A percentile compares a stretch with the other conserved stretches of the same genome.
phyloP scores from a whole-genome alignment of 2,329 filamentous ascomycete genomes.

The Tolypocladium capitatum region DNA sequence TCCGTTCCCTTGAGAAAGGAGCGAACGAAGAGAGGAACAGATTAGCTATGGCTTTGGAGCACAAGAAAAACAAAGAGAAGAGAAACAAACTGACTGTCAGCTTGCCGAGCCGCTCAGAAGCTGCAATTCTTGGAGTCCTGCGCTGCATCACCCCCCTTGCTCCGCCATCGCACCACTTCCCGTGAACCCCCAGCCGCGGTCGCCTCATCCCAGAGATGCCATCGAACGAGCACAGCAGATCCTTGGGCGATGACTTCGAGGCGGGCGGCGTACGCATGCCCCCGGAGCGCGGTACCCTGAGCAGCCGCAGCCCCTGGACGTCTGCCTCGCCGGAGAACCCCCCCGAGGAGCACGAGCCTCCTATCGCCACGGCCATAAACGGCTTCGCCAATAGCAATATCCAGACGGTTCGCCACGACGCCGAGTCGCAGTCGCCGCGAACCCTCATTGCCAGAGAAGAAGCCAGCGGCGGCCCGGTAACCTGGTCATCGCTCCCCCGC shows the following conservation, averaged over 20 bases:
- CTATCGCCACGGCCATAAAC: not conserved
- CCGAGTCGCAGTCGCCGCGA: not conserved
- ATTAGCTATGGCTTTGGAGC: not conserved
- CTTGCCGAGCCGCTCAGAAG: not conserved
- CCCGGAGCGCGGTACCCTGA: not conserved
- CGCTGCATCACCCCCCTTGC: too few species aligned
- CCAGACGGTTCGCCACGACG: not conserved
- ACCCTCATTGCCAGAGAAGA: not conserved
- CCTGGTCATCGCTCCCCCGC: slow-evolving; percentile 59
- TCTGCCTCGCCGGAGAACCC: too few species aligned
- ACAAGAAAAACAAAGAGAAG: not conserved
- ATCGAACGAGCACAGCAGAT: not conserved
- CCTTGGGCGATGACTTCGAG: not conserved
- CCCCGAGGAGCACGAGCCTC: too few species aligned
- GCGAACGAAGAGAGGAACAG: not conserved
- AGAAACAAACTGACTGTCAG: too few species aligned
- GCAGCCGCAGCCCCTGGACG: not conserved
- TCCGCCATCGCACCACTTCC: too few species aligned
- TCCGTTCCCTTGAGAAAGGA: not conserved
- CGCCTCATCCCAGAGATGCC: not conserved
- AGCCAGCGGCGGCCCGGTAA: slow-evolving; percentile 8
- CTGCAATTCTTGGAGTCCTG: not conserved
- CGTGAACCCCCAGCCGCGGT: too few species aligned
- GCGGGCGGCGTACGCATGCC: not conserved
- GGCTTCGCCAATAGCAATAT: not conserved